Conservation (phyloP, 225 moss, liverwort and hornwort genomes). For the Polytrichum formosum region DNA sequence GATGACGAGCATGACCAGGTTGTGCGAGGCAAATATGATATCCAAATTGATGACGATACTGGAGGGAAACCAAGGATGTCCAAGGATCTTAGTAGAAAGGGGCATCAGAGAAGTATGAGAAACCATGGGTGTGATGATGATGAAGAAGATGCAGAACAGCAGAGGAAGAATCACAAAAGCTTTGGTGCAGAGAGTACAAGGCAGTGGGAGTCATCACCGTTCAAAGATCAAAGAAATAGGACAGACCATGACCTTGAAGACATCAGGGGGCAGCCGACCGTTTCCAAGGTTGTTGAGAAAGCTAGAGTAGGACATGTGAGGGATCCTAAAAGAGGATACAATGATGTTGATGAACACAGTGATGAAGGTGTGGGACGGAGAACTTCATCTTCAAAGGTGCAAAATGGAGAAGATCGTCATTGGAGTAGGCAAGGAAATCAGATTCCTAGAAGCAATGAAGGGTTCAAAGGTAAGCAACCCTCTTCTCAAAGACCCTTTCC, state of each 20-base stretch:
- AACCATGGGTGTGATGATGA: conserved; percentile 12
- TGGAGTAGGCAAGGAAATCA: conserved; percentile 1
- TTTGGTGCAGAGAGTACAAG: not conserved
- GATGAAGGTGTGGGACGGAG: conserved; percentile 20
- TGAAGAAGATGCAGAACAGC: conserved; percentile 5
- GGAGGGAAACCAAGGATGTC: conserved; percentile 18
- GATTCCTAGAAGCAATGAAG: not conserved
- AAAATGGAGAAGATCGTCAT: conserved; percentile 13
- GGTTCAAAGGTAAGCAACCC: not conserved
- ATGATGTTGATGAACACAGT: conserved; percentile 4
- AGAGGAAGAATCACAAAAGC: conserved; percentile 3
- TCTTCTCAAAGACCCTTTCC: not conserved
- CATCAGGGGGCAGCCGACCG: conserved; percentile 17
- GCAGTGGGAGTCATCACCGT: not conserved
- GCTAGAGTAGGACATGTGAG: conserved; percentile 8
- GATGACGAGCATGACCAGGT: conserved; percentile 18
- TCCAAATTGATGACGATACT: conserved; percentile 10
- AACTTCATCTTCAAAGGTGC: conserved; percentile 8
- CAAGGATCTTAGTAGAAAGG: conserved; percentile 8
- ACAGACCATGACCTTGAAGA: conserved; percentile 26
- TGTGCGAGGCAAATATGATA: not conserved
- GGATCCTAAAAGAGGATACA: conserved; percentile 5
- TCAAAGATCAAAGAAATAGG: not conserved
- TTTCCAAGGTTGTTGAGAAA: conserved; percentile 17
- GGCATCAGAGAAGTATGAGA: conserved; percentile 12